Conservation (phyloP, 345 rosid species). For the Noccaea caerulescens region DNA sequence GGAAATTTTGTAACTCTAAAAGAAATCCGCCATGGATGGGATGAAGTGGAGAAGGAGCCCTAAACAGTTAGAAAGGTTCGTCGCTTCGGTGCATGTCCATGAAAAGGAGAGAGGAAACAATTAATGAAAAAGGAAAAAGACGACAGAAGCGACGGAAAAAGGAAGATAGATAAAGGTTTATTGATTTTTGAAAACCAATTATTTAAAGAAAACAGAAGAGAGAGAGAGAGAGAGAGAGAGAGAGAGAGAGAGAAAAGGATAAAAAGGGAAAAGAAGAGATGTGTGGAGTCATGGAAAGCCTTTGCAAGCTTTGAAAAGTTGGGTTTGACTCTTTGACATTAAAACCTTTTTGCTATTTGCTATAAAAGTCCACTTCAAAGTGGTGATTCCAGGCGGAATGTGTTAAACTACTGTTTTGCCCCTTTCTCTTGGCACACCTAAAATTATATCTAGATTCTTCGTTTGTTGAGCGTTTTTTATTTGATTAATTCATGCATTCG, state of each 20-base stretch:
- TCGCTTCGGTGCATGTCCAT: constrained; percentile 46
- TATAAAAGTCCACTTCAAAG: constrained; percentile 38
- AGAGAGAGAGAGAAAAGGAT: constrained; percentile 5
- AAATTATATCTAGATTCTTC: neutral
- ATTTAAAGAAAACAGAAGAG: neutral
- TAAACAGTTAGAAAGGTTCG: constrained; percentile 48
- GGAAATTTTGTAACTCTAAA: neutral
- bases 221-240: neutral
- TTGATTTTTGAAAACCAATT: neutral
- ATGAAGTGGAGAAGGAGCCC: constrained; percentile 48
- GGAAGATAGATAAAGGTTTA: constrained; percentile 20
- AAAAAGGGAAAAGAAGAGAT: constrained; percentile 49
- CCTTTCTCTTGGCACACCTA: neutral
- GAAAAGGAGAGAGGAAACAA: constrained; percentile 20
- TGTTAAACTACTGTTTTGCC: constrained; percentile 17
- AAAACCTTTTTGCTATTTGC: neutral
- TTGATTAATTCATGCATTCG: constrained; percentile 17
- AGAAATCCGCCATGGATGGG: constrained; percentile 39
- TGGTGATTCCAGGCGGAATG: neutral
- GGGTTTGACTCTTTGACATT: constrained; percentile 44
- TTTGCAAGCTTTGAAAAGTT: constrained; percentile 35
- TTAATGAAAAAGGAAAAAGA: constrained; percentile 16
- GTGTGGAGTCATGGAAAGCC: constrained; percentile 62
- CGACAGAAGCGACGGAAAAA: constrained; percentile 25
- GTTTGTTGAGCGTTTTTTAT: neutral